Base-by-base conservation (phyloP, 2,329 filamentous ascomycete genomes). In the Aciculosporium take region DNA sequence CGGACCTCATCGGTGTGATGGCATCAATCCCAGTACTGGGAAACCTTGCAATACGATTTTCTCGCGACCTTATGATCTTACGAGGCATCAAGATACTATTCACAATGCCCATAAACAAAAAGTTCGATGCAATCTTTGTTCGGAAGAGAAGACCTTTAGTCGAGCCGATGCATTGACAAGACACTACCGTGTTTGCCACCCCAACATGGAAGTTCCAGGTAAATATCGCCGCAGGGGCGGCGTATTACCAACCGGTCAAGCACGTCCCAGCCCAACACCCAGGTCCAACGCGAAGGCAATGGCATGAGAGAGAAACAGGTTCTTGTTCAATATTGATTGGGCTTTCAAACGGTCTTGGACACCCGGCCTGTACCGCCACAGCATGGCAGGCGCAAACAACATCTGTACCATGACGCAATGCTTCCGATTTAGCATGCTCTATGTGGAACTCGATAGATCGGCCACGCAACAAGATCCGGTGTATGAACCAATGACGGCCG, bases 121-220 rank as follows among this genome's bases (percentile, higher is more conserved):
- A 67, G 87, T 95, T 7, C 80, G 86, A 34, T 98, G 91, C 62
- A 79, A 88, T 47, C 66, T 94, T 37, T 98, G 91, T 63, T 87
- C 84, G 2, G 88, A 96, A 53, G 89, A 96, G 56, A 96, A 96
- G 72, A 93, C 86, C 0, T 98, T 98, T 56, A 94, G 87, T 52
- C 79, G 91, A 44, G 91, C 89, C 48, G 91, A 98, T 65, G 91
- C 91, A 1, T 70, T 96, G 37, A 96, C 89, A 12, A 72, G 91
- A 46, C 91, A 98, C 58, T 93, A 94, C 72, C 79, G 87, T 28
- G 88, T 95, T 37, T 89, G 93, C 48, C 89, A 95, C 60, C 88
- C 89, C 0, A 85, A 94, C 46, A 73, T 89, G 42, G 82, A 88
- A 48, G 80, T 84, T 51, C 79, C 81, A n/a, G 81, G 84, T 51